phyloP scores from a whole-genome alignment of 345 rosid species.

The Arabis hirsuta region DNA sequence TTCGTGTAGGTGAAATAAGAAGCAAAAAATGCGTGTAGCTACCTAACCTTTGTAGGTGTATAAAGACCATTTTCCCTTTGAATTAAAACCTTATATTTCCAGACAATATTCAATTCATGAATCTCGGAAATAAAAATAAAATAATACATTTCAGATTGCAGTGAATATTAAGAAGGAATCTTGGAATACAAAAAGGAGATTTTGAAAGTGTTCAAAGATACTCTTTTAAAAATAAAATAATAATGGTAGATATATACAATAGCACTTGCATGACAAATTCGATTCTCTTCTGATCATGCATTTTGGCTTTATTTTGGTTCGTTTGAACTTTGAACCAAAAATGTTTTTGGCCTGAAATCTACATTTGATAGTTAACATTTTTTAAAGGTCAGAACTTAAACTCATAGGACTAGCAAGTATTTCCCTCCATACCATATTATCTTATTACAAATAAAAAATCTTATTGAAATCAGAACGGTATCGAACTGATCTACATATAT shows the following conservation, averaged over 20 bases:
- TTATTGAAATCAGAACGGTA: not conserved
- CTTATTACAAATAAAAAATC: not conserved
- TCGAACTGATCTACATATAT: not conserved
- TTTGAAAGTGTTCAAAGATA: conserved; percentile 40
- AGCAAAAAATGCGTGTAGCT: conserved; percentile 18
- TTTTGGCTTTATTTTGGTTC: conserved; percentile 29
- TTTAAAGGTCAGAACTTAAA: not conserved
- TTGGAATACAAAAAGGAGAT: conserved; percentile 18
- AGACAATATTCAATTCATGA: conserved; percentile 30
- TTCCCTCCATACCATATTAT: not conserved
- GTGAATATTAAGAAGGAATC: conserved; percentile 19
- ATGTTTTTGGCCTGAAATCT: not conserved
- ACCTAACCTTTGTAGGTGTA: conserved; percentile 24
- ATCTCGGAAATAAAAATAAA: conserved; percentile 20
- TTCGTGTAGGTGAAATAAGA: conserved; percentile 27
- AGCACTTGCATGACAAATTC: conserved; percentile 38
- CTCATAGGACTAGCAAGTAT: not conserved
- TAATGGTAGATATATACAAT: conserved; percentile 20
- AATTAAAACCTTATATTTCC: conserved; percentile 28
- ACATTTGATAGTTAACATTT: not conserved
- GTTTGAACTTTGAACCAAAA: conserved; percentile 24
- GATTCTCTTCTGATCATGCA: conserved; percentile 36
- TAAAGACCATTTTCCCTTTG: conserved; percentile 22
- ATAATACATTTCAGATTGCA: conserved; percentile 15
- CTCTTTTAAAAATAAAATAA: conserved; percentile 11